Percentiles rank a stretch among this genome's conserved stretches.
Evolutionary conservation across 331 rosid species (phyloP).

Genomic region (Malus hybrid): DNA sequence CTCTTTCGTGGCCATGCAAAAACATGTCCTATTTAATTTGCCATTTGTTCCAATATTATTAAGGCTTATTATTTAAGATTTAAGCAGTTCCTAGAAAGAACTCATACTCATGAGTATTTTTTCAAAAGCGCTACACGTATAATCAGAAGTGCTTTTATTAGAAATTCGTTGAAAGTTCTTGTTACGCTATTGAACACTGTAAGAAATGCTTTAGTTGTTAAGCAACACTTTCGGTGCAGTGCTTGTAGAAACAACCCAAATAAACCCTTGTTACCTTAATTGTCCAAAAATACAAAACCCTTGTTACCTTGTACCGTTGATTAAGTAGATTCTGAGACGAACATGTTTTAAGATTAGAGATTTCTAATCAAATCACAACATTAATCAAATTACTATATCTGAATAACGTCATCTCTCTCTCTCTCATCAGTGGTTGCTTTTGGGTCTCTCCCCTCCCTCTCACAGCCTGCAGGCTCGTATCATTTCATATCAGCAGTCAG

Average conservation of each 20-base stretch:
- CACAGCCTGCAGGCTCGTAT: conserved; percentile 1
- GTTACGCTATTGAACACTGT: background rate
- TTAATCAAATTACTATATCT: background rate
- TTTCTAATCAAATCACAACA: background rate
- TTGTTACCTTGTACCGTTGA: background rate
- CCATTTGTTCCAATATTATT: background rate
- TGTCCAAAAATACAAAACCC: background rate
- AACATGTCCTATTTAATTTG: background rate
- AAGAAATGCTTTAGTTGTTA: no score
- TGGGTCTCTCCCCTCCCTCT: conserved; percentile 4
- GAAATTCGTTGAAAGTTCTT: accelerated
- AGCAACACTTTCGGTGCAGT: background rate
- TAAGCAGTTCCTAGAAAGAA: no score
- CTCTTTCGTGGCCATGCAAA: background rate
- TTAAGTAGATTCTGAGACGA: background rate
- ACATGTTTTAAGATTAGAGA: background rate
- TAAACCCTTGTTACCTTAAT: no score
- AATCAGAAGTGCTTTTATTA: no score
- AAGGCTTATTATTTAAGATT: background rate
- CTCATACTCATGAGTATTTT: no score
- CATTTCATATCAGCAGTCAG: conserved; percentile 11
- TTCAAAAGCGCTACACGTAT: background rate
- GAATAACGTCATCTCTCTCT: background rate
- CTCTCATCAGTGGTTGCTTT: background rate
- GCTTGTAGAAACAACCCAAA: background rate